Evolutionary conservation across 116 monocot species (phyloP), one percentile per base, ranked within the genome.

Genomic region (Cymodocea nodosa): DNA sequence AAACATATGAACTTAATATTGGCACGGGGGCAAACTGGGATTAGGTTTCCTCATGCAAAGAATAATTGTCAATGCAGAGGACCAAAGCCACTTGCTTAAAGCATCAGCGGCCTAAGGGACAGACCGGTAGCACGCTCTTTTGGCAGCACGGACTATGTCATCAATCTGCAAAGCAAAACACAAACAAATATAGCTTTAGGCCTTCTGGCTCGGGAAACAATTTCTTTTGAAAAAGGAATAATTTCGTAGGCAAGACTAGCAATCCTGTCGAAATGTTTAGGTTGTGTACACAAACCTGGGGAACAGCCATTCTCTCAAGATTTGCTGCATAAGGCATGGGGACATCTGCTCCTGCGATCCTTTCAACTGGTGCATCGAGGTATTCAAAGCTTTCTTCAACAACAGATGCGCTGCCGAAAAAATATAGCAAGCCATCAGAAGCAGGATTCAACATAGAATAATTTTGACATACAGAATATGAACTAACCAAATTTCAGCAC

Each of bases 331-430:
- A 97, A 14, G 88, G 91, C 91, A 85, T 90, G 17, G 91, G 97
- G 54, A 97, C 91, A 75, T 97, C 97, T 16, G 97, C 97, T 67
- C 91, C 97, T 48, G 91, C 73, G 50, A 97, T 88, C 76, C 97
- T 87, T 82, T 97, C 88, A 34, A 88, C 83, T 9, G 97, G 85
- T 39, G 97, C 90, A 64, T 97, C 97, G 16, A 97, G 85, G 70
- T 87, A 97, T 35, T 82, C 85, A 54, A 97, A 97, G 61, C 90
- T 90, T 64, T 97, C 91, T 74, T 97, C 87, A 23, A 85, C 52
- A 0, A 97, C 87, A n/a, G 91, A 83, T 36, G 77, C 60, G 67
- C 97, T 90, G 73, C 59, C 19, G 20, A 56, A 5, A 15, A 10
- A 50, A 59, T n/a, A 59, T n/a, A 35, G 10, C 18, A 67, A 15